Conservation (phyloP, 495 filamentous ascomycete species). For the Penicillium robsamsonii region DNA sequence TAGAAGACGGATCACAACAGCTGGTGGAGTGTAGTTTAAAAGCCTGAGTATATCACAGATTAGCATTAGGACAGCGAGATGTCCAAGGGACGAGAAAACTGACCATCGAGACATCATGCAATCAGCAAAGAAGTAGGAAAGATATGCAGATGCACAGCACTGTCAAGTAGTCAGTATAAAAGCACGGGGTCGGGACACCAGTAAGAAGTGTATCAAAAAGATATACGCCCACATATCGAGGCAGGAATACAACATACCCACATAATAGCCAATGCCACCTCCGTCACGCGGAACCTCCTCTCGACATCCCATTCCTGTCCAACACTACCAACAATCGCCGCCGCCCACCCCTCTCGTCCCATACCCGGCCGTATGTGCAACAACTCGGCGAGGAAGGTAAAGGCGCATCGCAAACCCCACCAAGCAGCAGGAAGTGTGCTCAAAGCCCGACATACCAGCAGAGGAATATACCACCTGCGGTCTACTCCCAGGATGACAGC, state of each 20-base stretch:
- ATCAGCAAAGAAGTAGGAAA: constrained; percentile 88
- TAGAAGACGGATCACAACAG: constrained; percentile 78
- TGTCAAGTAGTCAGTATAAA: constrained; percentile 29
- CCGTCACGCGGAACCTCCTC: constrained; percentile 63
- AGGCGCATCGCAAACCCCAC: constrained; percentile 61
- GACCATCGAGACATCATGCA: constrained; percentile 90
- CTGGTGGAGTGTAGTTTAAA: constrained; percentile 80
- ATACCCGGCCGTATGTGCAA: constrained; percentile 48
- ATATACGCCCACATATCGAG: constrained; percentile 1
- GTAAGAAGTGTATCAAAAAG: not conserved
- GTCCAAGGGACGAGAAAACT: constrained; percentile 18
- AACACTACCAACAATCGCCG: constrained; percentile 46
- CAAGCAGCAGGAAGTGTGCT: constrained; percentile 58
- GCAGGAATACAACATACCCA: constrained; percentile 61
- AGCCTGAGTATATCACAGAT: constrained; percentile 52
- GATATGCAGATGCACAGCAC: constrained; percentile 80
- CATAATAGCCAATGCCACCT: constrained; percentile 76
- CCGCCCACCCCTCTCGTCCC: constrained; percentile 46
- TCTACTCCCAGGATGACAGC: constrained; percentile 64
- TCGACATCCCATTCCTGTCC: constrained; percentile 52
- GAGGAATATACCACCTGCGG: constrained; percentile 59
- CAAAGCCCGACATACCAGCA: constrained; percentile 60
- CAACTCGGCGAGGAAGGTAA: constrained; percentile 58
- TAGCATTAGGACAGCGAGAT: not conserved
- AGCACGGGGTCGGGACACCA: not conserved